Evolutionary conservation across 805 yeast species (phyloP), one percentile per base, ranked within the genome.

Genomic region (Vanderwaltozyma polyspora): DNA sequence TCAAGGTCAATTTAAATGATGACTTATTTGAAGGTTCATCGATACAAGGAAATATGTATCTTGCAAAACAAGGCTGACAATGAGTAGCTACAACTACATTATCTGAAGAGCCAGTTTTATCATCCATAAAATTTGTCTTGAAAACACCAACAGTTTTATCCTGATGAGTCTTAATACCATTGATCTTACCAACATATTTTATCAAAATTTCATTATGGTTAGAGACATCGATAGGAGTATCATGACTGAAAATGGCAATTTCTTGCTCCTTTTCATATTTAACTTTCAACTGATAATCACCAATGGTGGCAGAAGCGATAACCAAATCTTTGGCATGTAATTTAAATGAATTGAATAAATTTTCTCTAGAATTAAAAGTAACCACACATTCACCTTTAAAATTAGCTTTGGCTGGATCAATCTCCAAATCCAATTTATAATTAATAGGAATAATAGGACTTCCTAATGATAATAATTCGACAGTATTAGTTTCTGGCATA

Each of bases 81-180:
- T 82, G 91, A 2, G 91, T 78, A 0, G 86, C 76, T 22, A 80
- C 49, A 10, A 79, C 58, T 37, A 58, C 67, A 40, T 71, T 68
- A 38, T 70, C 66, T 1, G 76, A 58, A 16, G 51, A 60, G 6
- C 76, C 76, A 1, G 70, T 59, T 14, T 59, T 51, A 4, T 66
- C 60, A 43, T 72, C 74, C 36, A 67, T 63, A 49, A 74, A 77
- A 48, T 74, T 76, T 1, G 85, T 75, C 46, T 75, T 76, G 63
- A 76, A 81, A 1, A 81, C 51, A 24, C 91, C 91, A 31, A 55
- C 61, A 0, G 87, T 79, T 30, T 47, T 49, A 42, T 79, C 85
- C 24, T 62, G 57, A 45, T 59, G 72, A 0, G 81, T 70, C 39
- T 66, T 61, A 32, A 72, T 67, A 12, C 63, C 51, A 36, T 66